Conservation (phyloP, 495 filamentous ascomycete genomes). For the Xylaria scruposa region DNA sequence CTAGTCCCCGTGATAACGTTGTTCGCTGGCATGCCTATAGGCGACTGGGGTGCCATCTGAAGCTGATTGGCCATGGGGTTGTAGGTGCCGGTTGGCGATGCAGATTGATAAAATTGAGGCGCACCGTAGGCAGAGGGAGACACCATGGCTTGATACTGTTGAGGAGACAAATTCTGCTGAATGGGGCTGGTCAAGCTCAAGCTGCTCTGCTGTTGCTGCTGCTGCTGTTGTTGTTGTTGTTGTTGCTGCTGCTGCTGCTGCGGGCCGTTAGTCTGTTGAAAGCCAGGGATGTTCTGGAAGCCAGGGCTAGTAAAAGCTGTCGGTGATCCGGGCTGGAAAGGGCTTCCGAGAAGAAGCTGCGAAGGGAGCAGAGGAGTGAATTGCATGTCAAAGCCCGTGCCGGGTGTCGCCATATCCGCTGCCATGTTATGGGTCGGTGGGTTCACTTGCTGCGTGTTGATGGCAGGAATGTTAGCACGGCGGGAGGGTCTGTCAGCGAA, state of each 20-base stretch:
- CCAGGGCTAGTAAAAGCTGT: conserved; percentile 88
- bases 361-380: conserved; percentile 95
- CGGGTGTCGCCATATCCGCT: conserved; percentile 83
- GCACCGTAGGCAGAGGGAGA: conserved; percentile 76
- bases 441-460: conserved; percentile 76
- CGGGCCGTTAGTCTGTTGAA: conserved; percentile 67
- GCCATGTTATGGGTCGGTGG: conserved; percentile 46
- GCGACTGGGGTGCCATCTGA: conserved; percentile 62
- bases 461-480: conserved; percentile 83
- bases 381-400: conserved; percentile 94
- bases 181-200: conserved; percentile 53
- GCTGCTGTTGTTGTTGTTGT: conserved; percentile 26
- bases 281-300: conserved; percentile 81
- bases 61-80: conserved; percentile 66
- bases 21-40: conserved; percentile 76
- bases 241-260: conserved; percentile 52
- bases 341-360: conserved; percentile 91
- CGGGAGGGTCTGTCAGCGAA: conserved; percentile 85
- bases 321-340: conserved; percentile 94
- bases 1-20: conserved; percentile 89
- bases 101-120: conserved; percentile 77
- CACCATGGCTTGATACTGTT: conserved; percentile 78
- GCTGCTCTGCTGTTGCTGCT: conserved; percentile 28
- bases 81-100: conserved; percentile 84
- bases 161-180: conserved; percentile 67